A percentile compares a stretch with the other conserved stretches of the same genome.
Conservation (phyloP, 257 asterid species). For the Solanum etuberosum region DNA sequence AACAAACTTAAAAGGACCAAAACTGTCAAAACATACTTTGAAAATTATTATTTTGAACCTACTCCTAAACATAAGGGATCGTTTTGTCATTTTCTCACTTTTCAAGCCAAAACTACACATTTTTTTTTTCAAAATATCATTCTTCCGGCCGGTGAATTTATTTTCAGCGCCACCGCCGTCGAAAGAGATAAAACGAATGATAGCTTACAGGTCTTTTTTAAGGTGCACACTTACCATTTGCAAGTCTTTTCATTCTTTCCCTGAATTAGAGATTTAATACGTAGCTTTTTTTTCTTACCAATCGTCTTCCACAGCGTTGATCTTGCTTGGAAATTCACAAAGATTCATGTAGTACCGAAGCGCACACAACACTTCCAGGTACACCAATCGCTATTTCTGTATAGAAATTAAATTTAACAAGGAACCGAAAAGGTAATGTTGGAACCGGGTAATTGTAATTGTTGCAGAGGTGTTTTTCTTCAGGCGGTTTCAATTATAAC, state of each 20-base stretch:
- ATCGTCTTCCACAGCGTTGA: conserved; percentile 18
- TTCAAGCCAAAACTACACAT: not conserved
- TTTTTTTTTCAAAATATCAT: not conserved
- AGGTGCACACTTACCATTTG: conserved; percentile 11
- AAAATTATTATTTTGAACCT: not conserved
- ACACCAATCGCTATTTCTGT: not conserved
- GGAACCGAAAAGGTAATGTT: not conserved
- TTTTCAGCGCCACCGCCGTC: not conserved
- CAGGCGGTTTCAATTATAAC: conserved; percentile 21
- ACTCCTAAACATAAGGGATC: not conserved
- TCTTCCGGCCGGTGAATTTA: not conserved
- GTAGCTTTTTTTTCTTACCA: not conserved
- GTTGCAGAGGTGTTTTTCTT: conserved; percentile 12
- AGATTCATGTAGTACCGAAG: conserved; percentile 10
- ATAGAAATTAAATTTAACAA: not conserved
- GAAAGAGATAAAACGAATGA: not conserved
- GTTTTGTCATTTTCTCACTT: not conserved
- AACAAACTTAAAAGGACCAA: not conserved
- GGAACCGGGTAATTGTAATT: not conserved
- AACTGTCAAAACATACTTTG: not conserved
- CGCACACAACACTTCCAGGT: conserved; percentile 30
- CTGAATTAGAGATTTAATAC: not conserved
- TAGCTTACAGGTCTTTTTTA: conserved; percentile 3
- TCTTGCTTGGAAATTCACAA: conserved; percentile 13
- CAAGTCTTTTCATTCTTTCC: not conserved